Evolutionary conservation across 2,329 filamentous ascomycete species (phyloP).

Genomic region (Bipolaris victoriae): DNA sequence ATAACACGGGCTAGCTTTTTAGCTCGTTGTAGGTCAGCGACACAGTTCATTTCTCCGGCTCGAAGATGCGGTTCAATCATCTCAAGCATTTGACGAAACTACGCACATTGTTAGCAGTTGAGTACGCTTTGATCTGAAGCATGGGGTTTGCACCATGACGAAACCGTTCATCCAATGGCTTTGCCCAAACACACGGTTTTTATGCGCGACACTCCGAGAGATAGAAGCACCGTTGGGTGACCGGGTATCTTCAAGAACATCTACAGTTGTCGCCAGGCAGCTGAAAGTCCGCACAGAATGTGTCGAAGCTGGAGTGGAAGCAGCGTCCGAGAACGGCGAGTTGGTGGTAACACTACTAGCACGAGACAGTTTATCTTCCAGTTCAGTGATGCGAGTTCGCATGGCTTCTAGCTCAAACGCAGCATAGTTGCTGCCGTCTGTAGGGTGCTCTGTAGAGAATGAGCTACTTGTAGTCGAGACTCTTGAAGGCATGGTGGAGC

Average conservation of each 20-base stretch:
- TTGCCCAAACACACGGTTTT: constrained; percentile 63
- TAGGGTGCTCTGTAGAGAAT: background rate
- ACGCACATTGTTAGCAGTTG: constrained; percentile 27
- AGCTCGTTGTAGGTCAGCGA: constrained; percentile 54
- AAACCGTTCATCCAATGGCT: constrained; percentile 64
- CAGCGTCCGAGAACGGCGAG: constrained; percentile 3
- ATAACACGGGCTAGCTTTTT: constrained; percentile 61
- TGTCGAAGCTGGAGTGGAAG: constrained; percentile 28
- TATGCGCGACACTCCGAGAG: constrained; percentile 58
- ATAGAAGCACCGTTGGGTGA: constrained; percentile 42
- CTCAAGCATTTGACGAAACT: constrained; percentile 53
- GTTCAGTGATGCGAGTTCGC: constrained; percentile 50
- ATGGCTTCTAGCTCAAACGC: constrained; percentile 49
- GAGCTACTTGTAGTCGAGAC: background rate
- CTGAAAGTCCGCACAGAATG: constrained; percentile 48
- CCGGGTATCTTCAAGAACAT: constrained; percentile 51
- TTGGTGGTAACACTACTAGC: constrained; percentile 14
- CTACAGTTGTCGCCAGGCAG: constrained; percentile 52
- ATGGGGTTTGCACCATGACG: constrained; percentile 50
- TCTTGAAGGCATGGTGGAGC: background rate
- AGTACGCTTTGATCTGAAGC: background rate
- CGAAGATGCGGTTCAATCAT: constrained; percentile 51
- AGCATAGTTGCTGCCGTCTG: constrained; percentile 24
- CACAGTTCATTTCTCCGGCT: constrained; percentile 48
- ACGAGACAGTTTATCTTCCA: constrained; percentile 52